phyloP scores from a whole-genome alignment of 352 stramenopile species.

The Globisporangium rhizosaccharum region DNA sequence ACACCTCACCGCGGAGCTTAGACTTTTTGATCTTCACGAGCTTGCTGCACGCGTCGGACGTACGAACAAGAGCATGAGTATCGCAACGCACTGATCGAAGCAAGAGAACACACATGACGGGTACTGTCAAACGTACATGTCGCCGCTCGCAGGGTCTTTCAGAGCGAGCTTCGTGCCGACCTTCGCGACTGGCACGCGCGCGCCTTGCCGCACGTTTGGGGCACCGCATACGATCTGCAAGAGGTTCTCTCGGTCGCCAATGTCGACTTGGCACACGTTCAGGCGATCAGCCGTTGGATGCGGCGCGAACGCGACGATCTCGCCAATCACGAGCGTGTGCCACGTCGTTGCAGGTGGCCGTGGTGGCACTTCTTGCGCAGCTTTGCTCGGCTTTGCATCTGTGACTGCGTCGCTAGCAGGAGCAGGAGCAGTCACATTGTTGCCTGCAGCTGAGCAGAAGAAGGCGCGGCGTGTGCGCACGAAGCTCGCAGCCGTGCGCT shows the following conservation, averaged over 20 bases:
- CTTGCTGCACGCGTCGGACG: slow-evolving; percentile 27
- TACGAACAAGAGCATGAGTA: slow-evolving; percentile 9
- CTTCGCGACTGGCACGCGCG: slow-evolving; percentile 59
- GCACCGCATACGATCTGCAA: slow-evolving; percentile 78
- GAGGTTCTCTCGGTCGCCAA: slow-evolving; percentile 48
- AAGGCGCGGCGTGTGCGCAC: background rate
- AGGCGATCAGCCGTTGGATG: slow-evolving; percentile 64
- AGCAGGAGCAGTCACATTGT: background rate
- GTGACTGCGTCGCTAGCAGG: background rate
- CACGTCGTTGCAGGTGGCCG: slow-evolving; percentile 43
- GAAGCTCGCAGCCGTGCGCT: background rate
- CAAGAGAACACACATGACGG: background rate
- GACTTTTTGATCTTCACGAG: slow-evolving; percentile 85
- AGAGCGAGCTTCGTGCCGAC: slow-evolving; percentile 58
- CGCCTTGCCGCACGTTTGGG: slow-evolving; percentile 52
- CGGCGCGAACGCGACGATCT: slow-evolving; percentile 53
- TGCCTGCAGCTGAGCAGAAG: background rate
- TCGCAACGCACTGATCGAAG: background rate
- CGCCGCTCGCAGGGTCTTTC: slow-evolving; percentile 37
- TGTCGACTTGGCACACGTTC: slow-evolving; percentile 61
- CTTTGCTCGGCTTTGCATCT: slow-evolving; percentile 8
- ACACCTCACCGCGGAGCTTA: slow-evolving; percentile 72
- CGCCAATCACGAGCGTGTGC: slow-evolving; percentile 59
- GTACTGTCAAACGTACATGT: slow-evolving; percentile 31
- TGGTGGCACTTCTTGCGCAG: slow-evolving; percentile 11